phyloP scores from a whole-genome alignment of 345 rosid species.

The Turnera subulata region DNA sequence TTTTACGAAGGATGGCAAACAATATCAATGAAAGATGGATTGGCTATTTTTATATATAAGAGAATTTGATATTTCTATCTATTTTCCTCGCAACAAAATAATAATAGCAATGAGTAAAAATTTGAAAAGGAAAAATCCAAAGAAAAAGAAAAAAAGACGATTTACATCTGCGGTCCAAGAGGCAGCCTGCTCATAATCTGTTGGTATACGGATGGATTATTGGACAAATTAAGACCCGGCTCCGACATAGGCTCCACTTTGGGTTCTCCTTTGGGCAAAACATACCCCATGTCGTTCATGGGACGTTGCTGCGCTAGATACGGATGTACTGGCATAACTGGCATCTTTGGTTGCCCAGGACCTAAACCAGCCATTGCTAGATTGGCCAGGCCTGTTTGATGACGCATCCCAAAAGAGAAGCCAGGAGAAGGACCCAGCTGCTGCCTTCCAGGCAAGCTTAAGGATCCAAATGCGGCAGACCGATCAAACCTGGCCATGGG shows the following conservation, averaged over 20 bases:
- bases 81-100: constrained; percentile 21
- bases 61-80: constrained; percentile 19
- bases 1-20: too few species aligned
- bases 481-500: constrained; percentile 56
- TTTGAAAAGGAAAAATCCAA: constrained; percentile 2
- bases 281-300: constrained; percentile 46
- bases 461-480: constrained; percentile 47
- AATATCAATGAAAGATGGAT: too few species aligned
- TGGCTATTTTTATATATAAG: constrained; percentile 11
- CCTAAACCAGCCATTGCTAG: constrained; percentile 67
- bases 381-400: constrained; percentile 52
- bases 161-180: constrained; percentile 63
- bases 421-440: constrained; percentile 58
- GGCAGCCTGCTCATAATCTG: constrained; percentile 85
- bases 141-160: constrained; percentile 1
- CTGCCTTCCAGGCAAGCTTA: constrained; percentile 64
- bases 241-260: constrained; percentile 74
- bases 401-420: constrained; percentile 65
- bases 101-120: background rate
- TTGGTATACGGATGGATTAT: constrained; percentile 56
- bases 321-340: constrained; percentile 51
- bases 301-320: constrained; percentile 51
- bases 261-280: constrained; percentile 76
- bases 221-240: constrained; percentile 48
- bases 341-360: constrained; percentile 56